Evolutionary conservation across 2,329 filamentous ascomycete species (phyloP).

Genomic region (Colletotrichum horii): DNA sequence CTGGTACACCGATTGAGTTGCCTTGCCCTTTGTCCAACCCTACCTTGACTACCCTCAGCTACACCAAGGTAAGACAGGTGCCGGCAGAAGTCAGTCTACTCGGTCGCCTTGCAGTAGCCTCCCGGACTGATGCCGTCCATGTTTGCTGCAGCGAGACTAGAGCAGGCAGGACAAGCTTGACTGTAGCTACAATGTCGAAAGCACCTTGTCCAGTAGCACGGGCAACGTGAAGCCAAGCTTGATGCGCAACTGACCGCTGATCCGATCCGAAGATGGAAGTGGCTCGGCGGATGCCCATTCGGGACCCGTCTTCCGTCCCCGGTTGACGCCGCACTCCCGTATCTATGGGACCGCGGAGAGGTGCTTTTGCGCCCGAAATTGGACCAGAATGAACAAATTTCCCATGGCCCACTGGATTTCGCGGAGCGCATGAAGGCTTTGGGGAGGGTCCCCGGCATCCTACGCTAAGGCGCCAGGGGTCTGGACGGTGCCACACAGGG

Average conservation of each 20-base stretch:
- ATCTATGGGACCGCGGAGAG: conserved; percentile 14
- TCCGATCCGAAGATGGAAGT: neutral
- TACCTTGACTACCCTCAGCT: neutral
- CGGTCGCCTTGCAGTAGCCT: neutral
- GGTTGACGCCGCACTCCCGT: conserved; percentile 5
- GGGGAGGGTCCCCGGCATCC: conserved; percentile 8
- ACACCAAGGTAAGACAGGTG: neutral
- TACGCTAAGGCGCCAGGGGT: conserved; percentile 7
- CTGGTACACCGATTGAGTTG: neutral
- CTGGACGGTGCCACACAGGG: neutral
- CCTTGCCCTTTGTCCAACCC: neutral
- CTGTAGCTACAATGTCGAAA: neutral
- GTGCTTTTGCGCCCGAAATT: conserved; percentile 17
- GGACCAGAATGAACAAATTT: conserved; percentile 14
- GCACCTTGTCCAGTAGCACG: neutral
- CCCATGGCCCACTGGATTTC: conserved; percentile 22
- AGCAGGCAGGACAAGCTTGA: neutral
- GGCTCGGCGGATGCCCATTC: conserved; percentile 6
- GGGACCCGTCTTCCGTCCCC: conserved; percentile 10
- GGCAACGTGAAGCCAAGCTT: neutral
- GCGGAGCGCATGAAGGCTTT: conserved; percentile 21
- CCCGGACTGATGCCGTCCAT: neutral
- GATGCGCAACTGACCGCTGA: neutral
- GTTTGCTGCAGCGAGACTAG: neutral
- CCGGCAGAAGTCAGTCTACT: neutral